phyloP scores from a whole-genome alignment of 1,139 yeast genomes.

The Scheffersomyces insectosa region DNA sequence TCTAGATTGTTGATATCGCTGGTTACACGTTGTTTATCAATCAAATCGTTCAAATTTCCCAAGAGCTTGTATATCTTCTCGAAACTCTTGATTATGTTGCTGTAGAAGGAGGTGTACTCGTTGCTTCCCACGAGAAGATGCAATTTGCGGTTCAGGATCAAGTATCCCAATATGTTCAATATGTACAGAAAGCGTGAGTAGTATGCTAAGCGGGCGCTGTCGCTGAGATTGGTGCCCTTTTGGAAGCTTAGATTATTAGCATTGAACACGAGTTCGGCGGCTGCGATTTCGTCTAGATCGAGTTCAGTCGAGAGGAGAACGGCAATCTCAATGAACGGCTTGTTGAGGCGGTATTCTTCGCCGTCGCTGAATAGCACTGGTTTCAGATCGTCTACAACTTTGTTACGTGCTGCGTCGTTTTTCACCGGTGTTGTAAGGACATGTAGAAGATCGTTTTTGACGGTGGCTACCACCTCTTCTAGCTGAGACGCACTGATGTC shows the following conservation, averaged over 20 bases:
- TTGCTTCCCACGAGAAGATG: slow-evolving; percentile 18
- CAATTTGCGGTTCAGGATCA: slow-evolving; percentile 36
- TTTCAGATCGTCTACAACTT: slow-evolving; percentile 49
- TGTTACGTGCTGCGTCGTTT: slow-evolving; percentile 54
- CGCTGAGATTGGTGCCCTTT: slow-evolving; percentile 58
- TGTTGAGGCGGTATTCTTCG: slow-evolving; percentile 72
- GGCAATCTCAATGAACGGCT: slow-evolving; percentile 51
- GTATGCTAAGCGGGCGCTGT: slow-evolving; percentile 71
- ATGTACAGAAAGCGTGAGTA: slow-evolving; percentile 71
- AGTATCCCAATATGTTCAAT: slow-evolving; percentile 65
- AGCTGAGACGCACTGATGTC: slow-evolving; percentile 28
- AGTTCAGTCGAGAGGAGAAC: slow-evolving; percentile 55
- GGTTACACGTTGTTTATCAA: slow-evolving; percentile 62
- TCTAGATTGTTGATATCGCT: slow-evolving; percentile 40
- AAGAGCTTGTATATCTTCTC: slow-evolving; percentile 56
- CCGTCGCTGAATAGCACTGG: slow-evolving; percentile 49
- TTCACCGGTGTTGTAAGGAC: slow-evolving; percentile 53
- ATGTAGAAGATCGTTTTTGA: slow-evolving; percentile 49
- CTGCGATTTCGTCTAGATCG: slow-evolving; percentile 35
- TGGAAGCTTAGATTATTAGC: slow-evolving; percentile 44
- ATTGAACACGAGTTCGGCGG: slow-evolving; percentile 39
- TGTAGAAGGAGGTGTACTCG: slow-evolving; percentile 26
- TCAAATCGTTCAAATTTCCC: slow-evolving; percentile 56
- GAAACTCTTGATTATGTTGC: slow-evolving; percentile 54
- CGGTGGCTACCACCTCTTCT: slow-evolving; percentile 12